Base-by-base conservation (phyloP, 176 grass and related monocot genomes). In the Oryza nivara region DNA sequence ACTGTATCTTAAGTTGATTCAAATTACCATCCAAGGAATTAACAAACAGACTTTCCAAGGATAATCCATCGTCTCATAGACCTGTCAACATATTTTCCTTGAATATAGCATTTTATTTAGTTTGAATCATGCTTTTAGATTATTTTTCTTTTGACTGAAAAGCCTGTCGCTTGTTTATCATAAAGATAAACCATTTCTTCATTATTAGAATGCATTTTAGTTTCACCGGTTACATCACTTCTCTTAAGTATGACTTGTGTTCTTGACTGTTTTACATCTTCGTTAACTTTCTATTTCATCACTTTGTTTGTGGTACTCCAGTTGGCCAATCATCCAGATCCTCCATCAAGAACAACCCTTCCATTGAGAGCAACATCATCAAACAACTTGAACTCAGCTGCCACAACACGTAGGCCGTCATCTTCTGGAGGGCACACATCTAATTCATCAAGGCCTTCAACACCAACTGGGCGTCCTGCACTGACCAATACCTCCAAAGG, bases 261-360 rank as follows among this genome's bases (percentile, higher is more conserved):
- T 75, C 46, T 60, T 49, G 73, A 48, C n/a, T 38, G 30, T 77
- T 19, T 19, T 68, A 44, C 63, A 72, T 63, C 6, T 74, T 87
- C 4, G 77, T 38, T 51, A 25, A 43, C 45, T 87, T 90, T 35
- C 12, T 70, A 34, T 73, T 85, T 20, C 78, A 30, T 76, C 38
- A 87, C 67, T 78, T 89, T 82, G 72, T 75, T 38, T 54, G 67
- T 88, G 72, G 49, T 80, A 68, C 75, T 79, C 74, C 76, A 98
- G 96, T 82, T 98, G 80, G 88, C 93, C 80, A 95, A 89, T 49
- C 80, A 89, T 81, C 85, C 82, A 65, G 93, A 98, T 85, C 88
- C 91, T 83, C 78, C 89, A 79, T 75, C 85, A 86, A 92, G 90
- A 86, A 84, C 84, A 44, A 91, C 80, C 48, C 82, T 69, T 65